phyloP scores from a whole-genome alignment of 805 yeast genomes.

The Cyberlindnera euphorbiae region DNA sequence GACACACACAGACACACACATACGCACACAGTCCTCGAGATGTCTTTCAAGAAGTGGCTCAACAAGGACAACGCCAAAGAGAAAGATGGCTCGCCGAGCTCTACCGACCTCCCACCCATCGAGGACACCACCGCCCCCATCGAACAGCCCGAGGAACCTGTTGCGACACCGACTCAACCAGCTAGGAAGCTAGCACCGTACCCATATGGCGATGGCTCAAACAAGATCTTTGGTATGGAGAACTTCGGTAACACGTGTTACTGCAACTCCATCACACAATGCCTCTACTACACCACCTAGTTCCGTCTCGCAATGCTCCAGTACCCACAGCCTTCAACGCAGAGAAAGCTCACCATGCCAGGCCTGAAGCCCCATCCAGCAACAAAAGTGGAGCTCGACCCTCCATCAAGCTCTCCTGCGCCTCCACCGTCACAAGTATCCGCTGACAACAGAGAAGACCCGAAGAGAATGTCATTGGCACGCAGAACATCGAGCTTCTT shows the following conservation, averaged over 20 bases:
- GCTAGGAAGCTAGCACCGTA: too few species aligned
- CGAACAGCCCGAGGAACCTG: too few species aligned
- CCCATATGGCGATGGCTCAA: constrained; percentile 64
- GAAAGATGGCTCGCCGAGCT: constrained; percentile 3
- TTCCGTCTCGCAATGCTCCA: constrained; percentile 56
- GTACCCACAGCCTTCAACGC: constrained; percentile 34
- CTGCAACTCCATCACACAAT: constrained; percentile 88
- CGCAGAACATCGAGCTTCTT: constrained; percentile 28
- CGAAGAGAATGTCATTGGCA: constrained; percentile 11
- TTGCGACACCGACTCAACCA: too few species aligned
- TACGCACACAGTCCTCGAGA: background rate
- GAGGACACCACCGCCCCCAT: constrained; percentile 2
- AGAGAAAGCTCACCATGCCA: constrained; percentile 30
- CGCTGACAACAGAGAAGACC: background rate
- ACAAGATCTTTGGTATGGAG: constrained; percentile 74
- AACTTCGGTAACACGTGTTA: constrained; percentile 92
- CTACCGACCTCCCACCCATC: background rate
- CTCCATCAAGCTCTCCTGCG: too few species aligned
- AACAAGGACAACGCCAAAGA: constrained; percentile 1
- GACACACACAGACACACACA: too few species aligned
- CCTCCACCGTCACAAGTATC: too few species aligned
- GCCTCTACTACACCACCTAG: constrained; percentile 67
- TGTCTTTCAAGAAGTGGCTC: constrained; percentile 22
- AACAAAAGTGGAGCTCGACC: constrained; percentile 8
- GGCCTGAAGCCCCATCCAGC: constrained; percentile 40